Conservation (phyloP, 148 eudicot genomes). For the Vaccinium corymbosum region DNA sequence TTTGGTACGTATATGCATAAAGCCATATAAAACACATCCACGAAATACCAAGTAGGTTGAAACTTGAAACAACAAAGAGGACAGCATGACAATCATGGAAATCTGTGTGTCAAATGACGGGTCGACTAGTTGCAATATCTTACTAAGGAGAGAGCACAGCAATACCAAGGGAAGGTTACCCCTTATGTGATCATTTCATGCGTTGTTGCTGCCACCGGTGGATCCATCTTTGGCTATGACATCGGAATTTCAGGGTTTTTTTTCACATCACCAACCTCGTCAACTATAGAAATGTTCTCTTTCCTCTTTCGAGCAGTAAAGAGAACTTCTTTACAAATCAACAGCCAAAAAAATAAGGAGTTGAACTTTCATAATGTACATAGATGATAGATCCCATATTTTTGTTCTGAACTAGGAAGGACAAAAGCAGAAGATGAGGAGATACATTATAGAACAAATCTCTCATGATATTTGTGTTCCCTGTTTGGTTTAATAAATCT, state of each 20-base stretch:
- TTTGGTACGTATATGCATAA: too few species aligned
- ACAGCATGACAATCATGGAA: too few species aligned
- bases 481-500: too few species aligned
- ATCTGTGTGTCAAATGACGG: too few species aligned
- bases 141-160: slow-evolving; percentile 52
- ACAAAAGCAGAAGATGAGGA: too few species aligned
- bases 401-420: too few species aligned
- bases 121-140: too few species aligned
- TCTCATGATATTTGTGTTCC: not conserved
- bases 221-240: slow-evolving; percentile 76
- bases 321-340: not conserved
- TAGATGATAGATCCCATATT: not conserved
- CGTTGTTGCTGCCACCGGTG: slow-evolving; percentile 66
- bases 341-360: not conserved
- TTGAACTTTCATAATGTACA: not conserved
- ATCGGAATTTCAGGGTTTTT: slow-evolving; percentile 65
- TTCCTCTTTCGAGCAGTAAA: not conserved
- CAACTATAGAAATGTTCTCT: not conserved
- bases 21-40: too few species aligned
- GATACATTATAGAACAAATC: not conserved
- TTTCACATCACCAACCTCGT: not conserved
- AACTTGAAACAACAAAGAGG: too few species aligned
- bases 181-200: slow-evolving; percentile 55
- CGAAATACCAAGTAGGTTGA: too few species aligned
- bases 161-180: slow-evolving; percentile 58